phyloP scores from a whole-genome alignment of 768 basidiomycete species.

The Trametes sanguinea region DNA sequence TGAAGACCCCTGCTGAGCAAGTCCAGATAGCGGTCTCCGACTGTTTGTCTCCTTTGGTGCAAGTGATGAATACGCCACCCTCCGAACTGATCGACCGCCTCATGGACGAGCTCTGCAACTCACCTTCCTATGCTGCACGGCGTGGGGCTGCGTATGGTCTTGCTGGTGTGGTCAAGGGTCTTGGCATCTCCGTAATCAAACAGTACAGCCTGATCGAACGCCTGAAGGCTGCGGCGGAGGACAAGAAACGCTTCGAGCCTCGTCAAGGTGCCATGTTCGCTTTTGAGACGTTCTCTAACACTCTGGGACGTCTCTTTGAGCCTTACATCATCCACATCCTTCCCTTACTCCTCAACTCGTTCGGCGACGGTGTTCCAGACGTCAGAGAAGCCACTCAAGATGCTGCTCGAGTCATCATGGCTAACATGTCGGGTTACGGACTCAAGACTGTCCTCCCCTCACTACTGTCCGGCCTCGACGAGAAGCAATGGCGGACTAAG shows the following conservation, averaged over 20 bases:
- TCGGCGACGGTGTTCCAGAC: constrained; percentile 84
- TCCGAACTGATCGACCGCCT: constrained; percentile 72
- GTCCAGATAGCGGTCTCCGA: constrained; percentile 97
- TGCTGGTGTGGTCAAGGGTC: constrained; percentile 90
- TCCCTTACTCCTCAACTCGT: constrained; percentile 77
- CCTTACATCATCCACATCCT: constrained; percentile 87
- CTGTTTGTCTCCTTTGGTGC: constrained; percentile 86
- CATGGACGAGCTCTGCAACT: constrained; percentile 73
- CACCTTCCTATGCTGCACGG: constrained; percentile 87
- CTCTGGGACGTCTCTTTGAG: constrained; percentile 89
- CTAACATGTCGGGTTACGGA: constrained; percentile 89
- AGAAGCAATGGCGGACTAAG: constrained; percentile 98
- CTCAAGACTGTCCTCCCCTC: constrained; percentile 94
- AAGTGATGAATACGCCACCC: constrained; percentile 61
- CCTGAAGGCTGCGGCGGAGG: constrained; percentile 74
- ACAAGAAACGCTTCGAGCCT: constrained; percentile 85
- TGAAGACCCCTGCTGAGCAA: constrained; percentile 93
- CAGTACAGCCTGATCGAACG: constrained; percentile 77
- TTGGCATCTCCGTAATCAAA: constrained; percentile 83
- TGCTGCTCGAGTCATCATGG: constrained; percentile 93
- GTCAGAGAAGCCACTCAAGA: constrained; percentile 95
- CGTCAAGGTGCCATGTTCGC: constrained; percentile 95
- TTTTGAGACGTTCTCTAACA: constrained; percentile 86
- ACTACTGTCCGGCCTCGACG: constrained; percentile 86
- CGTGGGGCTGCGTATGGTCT: constrained; percentile 97